Base-by-base conservation (phyloP, 768 basidiomycete species). In the Cystofilobasidium bisporidii region DNA sequence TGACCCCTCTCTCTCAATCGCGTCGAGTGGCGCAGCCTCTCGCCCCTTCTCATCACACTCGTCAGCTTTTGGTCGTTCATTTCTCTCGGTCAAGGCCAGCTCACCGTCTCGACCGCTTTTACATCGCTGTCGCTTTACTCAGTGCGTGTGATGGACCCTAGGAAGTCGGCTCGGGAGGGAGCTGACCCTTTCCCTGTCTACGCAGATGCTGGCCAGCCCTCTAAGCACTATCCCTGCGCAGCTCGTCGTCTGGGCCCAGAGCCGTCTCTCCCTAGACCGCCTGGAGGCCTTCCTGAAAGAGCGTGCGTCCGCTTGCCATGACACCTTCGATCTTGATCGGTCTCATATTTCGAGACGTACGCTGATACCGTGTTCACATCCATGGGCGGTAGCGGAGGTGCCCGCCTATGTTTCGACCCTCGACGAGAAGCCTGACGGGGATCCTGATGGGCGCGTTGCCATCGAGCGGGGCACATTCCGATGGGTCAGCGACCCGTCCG, bases 21-120 rank as follows among this genome's bases (percentile, higher is more conserved):
- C 26, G 14, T 30, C 22, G 1, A 1, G 2, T 17, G 50, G 6
- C 22, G 45, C 20, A 45, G 61, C 8, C 47, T 62, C 8, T 48
- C 61, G 32, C 63, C 63, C 1, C 32, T 55, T 20, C 24, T 55
- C 14, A 48, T 63, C 50, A 65, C 53, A 20, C 64, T 65, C n/a
- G 22, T 59, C 22, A 40, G 33, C 22, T 65, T 65, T 30, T 28
- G 53, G 40, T 55, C 41, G 59, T 67, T 61, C 53, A 24, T 67
- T 40, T 62, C 59, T 11, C 38, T 67, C 12, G 66, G 60, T 12
- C 60, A 67, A 3, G 60, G 66, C 32, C 61, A 62, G 47, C 65
- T 66, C n/a, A 66, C 65, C 22, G 65, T 66, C 45, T 66, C 65
- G 43, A 50, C 57, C 28, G 66, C 66, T 26, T 67, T 67, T 60